Evolutionary conservation across 2,329 filamentous ascomycete species (phyloP).

Genomic region (Orbilia brochopaga): DNA sequence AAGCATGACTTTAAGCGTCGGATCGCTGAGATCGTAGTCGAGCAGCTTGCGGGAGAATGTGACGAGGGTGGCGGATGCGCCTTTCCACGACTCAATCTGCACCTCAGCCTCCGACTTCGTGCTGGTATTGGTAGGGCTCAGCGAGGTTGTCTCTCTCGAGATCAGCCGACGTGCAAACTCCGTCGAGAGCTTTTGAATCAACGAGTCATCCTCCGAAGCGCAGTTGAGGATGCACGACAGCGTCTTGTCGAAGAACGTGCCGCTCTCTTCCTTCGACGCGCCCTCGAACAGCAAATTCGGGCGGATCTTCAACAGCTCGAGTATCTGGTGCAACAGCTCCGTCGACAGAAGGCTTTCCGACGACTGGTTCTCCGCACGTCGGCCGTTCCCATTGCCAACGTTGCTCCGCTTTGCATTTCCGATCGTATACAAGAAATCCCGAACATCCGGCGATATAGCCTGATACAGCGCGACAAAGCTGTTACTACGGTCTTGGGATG

Average conservation of each 20-base stretch:
- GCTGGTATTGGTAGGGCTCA: slow-evolving; percentile 20
- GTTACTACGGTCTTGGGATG: slow-evolving; percentile 53
- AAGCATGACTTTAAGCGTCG: slow-evolving; percentile 54
- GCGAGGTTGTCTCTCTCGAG: slow-evolving; percentile 37
- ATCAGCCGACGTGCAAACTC: slow-evolving; percentile 47
- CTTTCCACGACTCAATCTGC: slow-evolving; percentile 53
- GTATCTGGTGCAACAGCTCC: slow-evolving; percentile 54
- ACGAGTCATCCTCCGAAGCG: slow-evolving; percentile 42
- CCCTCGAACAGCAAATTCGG: slow-evolving; percentile 54
- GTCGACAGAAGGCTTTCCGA: slow-evolving; percentile 54
- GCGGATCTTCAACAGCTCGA: slow-evolving; percentile 54
- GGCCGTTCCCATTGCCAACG: slow-evolving; percentile 20
- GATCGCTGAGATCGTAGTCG: slow-evolving; percentile 55
- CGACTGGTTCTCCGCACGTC: slow-evolving; percentile 51
- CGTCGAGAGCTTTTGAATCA: slow-evolving; percentile 41
- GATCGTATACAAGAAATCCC: slow-evolving; percentile 53
- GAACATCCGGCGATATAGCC: slow-evolving; percentile 54
- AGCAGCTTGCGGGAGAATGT: slow-evolving; percentile 54
- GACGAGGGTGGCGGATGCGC: slow-evolving; percentile 53
- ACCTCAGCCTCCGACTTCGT: slow-evolving; percentile 42
- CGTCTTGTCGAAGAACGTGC: slow-evolving; percentile 47
- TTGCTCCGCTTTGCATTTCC: slow-evolving; percentile 43
- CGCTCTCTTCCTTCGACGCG: slow-evolving; percentile 45
- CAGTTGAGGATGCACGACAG: slow-evolving; percentile 48
- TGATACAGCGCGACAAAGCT: slow-evolving; percentile 52